A percentile compares a stretch with the other conserved stretches of the same genome.
phyloP scores from a whole-genome alignment of 2,329 filamentous ascomycete species.

The Colletotrichum graminicola region DNA sequence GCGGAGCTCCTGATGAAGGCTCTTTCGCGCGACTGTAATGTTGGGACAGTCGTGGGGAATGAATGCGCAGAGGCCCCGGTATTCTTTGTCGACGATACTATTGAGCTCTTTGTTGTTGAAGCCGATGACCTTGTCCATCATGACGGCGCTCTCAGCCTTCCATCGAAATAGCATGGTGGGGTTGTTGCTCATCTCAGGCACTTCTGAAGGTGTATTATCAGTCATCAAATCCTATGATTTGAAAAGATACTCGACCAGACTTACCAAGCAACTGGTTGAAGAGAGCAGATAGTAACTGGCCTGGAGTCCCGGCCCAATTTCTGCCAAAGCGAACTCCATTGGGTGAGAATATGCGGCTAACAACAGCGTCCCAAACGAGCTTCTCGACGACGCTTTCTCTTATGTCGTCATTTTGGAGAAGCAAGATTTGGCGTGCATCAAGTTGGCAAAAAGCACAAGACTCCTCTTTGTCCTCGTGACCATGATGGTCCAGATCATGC shows the following conservation, averaged over 20 bases:
- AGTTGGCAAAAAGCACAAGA: background rate
- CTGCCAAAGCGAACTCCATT: background rate
- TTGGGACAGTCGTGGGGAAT: background rate
- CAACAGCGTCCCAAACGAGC: conserved; percentile 1
- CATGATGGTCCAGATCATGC: background rate
- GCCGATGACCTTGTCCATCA: background rate
- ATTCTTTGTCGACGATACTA: fast-evolving
- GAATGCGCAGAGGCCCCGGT: fast-evolving
- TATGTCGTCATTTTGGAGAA: background rate
- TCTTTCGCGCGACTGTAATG: fast-evolving
- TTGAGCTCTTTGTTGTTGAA: background rate
- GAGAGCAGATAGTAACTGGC: background rate
- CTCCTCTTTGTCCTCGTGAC: background rate
- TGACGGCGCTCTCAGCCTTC: background rate
- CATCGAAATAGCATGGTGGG: background rate
- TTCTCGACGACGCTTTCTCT: conserved; percentile 1
- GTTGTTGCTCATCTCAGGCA: background rate
- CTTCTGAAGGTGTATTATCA: background rate
- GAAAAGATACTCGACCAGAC: background rate
- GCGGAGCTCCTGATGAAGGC: background rate
- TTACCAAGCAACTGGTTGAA: background rate
- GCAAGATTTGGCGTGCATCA: background rate
- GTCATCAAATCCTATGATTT: background rate
- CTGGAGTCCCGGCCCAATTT: background rate
- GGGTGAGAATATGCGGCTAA: background rate